Percentiles rank a stretch among this genome's conserved stretches.
These are phyloP conservation scores for Aspergillus puulaauensis DNA, from an alignment of 2,329 filamentous ascomycete genomes.

Conservation along the genomic window DNA sequence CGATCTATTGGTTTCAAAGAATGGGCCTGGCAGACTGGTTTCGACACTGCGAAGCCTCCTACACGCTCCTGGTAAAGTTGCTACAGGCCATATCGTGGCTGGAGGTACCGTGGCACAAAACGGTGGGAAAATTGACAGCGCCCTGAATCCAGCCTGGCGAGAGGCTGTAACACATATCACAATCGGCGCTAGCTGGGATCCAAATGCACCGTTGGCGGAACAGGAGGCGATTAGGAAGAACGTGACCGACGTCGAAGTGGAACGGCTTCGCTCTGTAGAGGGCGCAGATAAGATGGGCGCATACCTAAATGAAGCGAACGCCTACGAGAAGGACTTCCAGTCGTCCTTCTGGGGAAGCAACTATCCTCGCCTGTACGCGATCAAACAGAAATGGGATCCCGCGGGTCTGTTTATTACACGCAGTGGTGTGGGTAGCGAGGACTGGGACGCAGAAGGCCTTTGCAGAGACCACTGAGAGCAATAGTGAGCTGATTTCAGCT, in stretches of 20 bases:
- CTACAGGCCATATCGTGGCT: conserved; percentile 33
- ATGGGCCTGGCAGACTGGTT: conserved; percentile 31
- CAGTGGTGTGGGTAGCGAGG: conserved; percentile 13
- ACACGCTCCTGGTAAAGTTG: conserved; percentile 18
- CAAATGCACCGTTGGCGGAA: conserved; percentile 2
- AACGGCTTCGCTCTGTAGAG: conserved; percentile 21
- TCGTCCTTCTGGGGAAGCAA: conserved; percentile 22
- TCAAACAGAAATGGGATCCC: conserved; percentile 19
- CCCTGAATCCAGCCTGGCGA: conserved; percentile 20
- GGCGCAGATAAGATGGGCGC: conserved; percentile 24
- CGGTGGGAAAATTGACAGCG: conserved; percentile 10
- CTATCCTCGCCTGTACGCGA: conserved; percentile 15
- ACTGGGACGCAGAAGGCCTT: conserved; percentile 13
- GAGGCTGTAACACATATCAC: conserved; percentile 17
- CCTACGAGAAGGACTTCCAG: conserved; percentile 16
- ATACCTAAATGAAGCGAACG: conserved; percentile 30
- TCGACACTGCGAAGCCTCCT: conserved; percentile 31
- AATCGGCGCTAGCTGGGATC: conserved; percentile 13
- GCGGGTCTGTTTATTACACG: conserved; percentile 8
- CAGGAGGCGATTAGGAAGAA: conserved; percentile 9
- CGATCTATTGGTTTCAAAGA: conserved; percentile 28
- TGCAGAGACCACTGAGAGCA: background rate
- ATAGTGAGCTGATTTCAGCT: background rate
- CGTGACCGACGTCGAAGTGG: conserved; percentile 17
- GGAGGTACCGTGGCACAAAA: conserved; percentile 36